Evolutionary conservation across 2,329 filamentous ascomycete species (phyloP), one percentile per base, ranked within the genome.

Genomic region (Cladophialophora immunda): DNA sequence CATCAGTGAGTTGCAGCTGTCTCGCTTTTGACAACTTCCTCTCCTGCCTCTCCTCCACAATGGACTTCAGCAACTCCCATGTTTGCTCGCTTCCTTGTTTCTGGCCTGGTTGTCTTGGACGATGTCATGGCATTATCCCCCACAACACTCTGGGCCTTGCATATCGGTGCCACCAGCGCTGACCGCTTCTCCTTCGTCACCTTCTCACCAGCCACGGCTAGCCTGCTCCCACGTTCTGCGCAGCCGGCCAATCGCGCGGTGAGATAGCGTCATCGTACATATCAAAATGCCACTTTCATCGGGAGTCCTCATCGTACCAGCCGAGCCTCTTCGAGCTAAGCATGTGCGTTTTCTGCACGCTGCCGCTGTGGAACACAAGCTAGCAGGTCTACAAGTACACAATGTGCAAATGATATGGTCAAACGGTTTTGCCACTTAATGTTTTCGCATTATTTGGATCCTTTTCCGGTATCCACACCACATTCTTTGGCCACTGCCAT

Each of bases 331-430:
- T 30, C 32, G 25, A 57, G 55, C 67, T 64, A 66, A 66, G 59
- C 64, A 69, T 67, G 64, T 67, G 64, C 67, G 19, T 59, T 67
- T 66, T 58, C 64, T 58, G 63, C 64, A 65, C 50, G 56, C 59
- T 59, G 32, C 64, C 67, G 58, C 50, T n/a, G 6, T 25, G 29
- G 22, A 68, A 52, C 54, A 36, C 34, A 53, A 47, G 15, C 38
- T 34, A 59, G 27, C 57, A n/a, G n/a, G 19, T 7, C 19, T n/a
- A 7, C n/a, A n/a, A n/a, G n/a, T n/a, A n/a, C 29, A 50, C 54
- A 54, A 47, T 62, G 38, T 62, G 58, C 58, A 22, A 22, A 54
- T 53, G 45, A 45, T 45, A 61, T 41, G 58, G 47, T 60, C 36
- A 55, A 50, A 32, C 58, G 45, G 22, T 63, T 60, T 64, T 54